Conservation (phyloP, 768 basidiomycete genomes). For the Suillus plorans region DNA sequence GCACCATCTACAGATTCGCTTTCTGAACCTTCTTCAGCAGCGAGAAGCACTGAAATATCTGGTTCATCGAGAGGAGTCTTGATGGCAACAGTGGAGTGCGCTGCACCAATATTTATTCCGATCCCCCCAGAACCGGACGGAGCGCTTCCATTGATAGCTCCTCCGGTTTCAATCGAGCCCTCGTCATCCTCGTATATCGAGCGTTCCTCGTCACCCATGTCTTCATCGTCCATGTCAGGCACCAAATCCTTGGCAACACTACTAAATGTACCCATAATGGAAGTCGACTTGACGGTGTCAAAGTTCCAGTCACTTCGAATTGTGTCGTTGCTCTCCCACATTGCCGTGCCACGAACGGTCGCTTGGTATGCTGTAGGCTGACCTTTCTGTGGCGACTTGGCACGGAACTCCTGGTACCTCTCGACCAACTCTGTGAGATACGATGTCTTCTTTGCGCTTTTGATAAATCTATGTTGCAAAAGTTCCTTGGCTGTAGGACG, state of each 20-base stretch:
- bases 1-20: conserved; percentile 43
- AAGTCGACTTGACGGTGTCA: conserved; percentile 73
- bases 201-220: conserved; percentile 40
- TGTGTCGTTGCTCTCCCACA: conserved; percentile 74
- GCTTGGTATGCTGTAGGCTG: conserved; percentile 51
- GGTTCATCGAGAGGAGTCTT: conserved; percentile 42
- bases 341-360: conserved; percentile 53
- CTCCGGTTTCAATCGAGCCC: conserved; percentile 60
- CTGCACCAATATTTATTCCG: conserved; percentile 52
- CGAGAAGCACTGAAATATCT: conserved; percentile 41
- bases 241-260: conserved; percentile 70
- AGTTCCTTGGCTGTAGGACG: conserved; percentile 91
- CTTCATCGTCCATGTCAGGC: conserved; percentile 59
- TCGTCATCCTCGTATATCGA: conserved; percentile 44
- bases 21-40: conserved; percentile 33
- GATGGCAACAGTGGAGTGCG: conserved; percentile 75
- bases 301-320: conserved; percentile 96
- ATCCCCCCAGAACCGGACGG: conserved; percentile 38
- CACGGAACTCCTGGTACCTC: conserved; percentile 76
- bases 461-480: conserved; percentile 91
- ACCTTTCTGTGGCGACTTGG: conserved; percentile 58
- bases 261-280: conserved; percentile 76
- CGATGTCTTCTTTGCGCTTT: conserved; percentile 76
- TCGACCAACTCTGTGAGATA: conserved; percentile 87
- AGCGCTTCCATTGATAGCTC: conserved; percentile 66